Evolutionary conservation across 176 grass and related monocot species (phyloP).

Genomic region (Musa schizocarpa): DNA sequence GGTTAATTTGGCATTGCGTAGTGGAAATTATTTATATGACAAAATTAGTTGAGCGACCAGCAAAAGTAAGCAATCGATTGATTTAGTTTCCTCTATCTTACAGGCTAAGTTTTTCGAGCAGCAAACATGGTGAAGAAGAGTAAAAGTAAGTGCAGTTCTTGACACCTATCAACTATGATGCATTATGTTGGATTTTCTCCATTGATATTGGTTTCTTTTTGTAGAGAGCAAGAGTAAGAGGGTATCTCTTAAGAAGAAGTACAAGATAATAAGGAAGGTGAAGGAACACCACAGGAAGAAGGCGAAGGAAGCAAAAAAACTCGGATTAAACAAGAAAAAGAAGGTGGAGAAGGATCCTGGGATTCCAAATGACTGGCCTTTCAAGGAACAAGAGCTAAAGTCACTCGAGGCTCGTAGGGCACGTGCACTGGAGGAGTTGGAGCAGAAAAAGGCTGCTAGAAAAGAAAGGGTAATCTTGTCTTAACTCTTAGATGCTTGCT

Average conservation of each 20-base stretch:
- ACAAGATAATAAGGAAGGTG: slow-evolving; percentile 87
- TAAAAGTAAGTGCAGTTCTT: slow-evolving; percentile 44
- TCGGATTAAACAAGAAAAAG: slow-evolving; percentile 27
- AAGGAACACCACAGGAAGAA: slow-evolving; percentile 99
- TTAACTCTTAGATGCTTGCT: not conserved
- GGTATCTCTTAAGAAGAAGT: slow-evolving; percentile 56
- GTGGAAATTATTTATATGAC: not conserved
- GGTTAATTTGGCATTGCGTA: too few species aligned
- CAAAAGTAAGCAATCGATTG: not conserved
- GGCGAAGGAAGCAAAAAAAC: slow-evolving; percentile 53
- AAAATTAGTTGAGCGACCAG: not conserved
- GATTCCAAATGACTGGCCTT: slow-evolving; percentile 95
- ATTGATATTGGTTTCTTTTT: not conserved
- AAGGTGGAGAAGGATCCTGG: slow-evolving; percentile 97
- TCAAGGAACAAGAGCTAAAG: slow-evolving; percentile 92
- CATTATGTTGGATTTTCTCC: not conserved
- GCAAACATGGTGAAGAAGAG: slow-evolving; percentile 86
- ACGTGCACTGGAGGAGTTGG: slow-evolving; percentile 63
- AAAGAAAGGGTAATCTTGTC: slow-evolving; percentile 59
- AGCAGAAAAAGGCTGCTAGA: slow-evolving; percentile 80
- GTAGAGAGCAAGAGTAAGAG: slow-evolving; percentile 95
- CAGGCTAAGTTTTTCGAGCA: slow-evolving; percentile 3
- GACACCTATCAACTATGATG: not conserved
- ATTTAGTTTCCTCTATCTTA: not conserved
- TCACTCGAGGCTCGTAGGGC: slow-evolving; percentile 55